Conservation (phyloP, 208 protist genomes). For the Naegleria lovaniensis region DNA sequence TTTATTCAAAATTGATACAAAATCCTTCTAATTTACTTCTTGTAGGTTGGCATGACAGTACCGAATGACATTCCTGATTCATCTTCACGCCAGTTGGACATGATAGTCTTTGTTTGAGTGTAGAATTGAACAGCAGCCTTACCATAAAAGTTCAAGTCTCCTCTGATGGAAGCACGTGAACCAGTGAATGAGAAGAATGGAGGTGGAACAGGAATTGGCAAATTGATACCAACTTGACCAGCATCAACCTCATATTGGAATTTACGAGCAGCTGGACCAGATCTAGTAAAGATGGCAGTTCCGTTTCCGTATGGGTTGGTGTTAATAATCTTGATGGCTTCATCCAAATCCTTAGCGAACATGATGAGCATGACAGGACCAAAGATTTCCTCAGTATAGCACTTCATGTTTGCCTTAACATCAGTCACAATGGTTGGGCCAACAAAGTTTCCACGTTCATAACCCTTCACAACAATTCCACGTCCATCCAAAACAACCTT, state of each 20-base stretch:
- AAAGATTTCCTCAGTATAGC: conserved; percentile 80
- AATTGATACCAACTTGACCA: conserved; percentile 79
- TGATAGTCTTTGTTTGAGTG: conserved; percentile 80
- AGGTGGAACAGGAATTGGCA: conserved; percentile 83
- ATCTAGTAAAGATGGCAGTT: conserved; percentile 75
- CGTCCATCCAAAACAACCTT: conserved; percentile 58
- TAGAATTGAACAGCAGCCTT: conserved; percentile 75
- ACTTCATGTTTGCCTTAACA: conserved; percentile 62
- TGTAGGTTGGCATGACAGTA: conserved; percentile 22
- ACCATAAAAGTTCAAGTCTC: conserved; percentile 76
- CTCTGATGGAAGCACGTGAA: conserved; percentile 62
- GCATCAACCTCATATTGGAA: conserved; percentile 71
- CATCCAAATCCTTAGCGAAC: conserved; percentile 62
- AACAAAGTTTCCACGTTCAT: conserved; percentile 72
- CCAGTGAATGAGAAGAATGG: conserved; percentile 86
- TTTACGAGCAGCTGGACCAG: conserved; percentile 68
- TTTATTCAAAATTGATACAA: not conserved
- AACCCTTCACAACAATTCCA: conserved; percentile 44
- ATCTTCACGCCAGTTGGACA: conserved; percentile 54
- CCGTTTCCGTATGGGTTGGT: conserved; percentile 80
- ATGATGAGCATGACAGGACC: conserved; percentile 65
- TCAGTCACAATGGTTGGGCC: conserved; percentile 74
- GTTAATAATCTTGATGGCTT: conserved; percentile 80
- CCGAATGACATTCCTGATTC: not conserved
- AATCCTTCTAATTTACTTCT: not conserved